Evolutionary conservation across 176 grass and related monocot genomes (phyloP).

Genomic region (Lolium rigidum): DNA sequence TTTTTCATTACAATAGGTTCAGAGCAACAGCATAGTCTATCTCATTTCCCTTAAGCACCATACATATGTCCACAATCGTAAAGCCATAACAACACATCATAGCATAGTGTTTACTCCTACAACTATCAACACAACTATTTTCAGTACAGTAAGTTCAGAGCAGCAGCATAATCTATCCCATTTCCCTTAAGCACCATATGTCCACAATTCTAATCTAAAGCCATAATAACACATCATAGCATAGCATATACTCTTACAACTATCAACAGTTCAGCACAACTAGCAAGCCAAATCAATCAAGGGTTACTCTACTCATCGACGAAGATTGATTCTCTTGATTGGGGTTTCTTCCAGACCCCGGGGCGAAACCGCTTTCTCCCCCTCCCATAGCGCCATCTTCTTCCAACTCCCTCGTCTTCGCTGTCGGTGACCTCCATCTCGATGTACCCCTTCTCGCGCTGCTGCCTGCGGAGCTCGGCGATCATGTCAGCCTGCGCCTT

Average conservation of each 20-base stretch:
- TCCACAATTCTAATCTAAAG: slow-evolving; percentile 11
- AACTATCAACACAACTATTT: not conserved
- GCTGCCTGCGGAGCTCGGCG: no score
- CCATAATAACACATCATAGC: not conserved
- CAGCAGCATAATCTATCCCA: slow-evolving; percentile 57
- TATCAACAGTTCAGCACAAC: no score
- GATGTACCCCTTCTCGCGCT: not conserved
- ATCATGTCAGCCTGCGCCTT: not conserved
- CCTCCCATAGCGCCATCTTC: not conserved
- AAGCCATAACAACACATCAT: not conserved
- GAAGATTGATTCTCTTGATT: not conserved
- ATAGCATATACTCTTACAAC: no score
- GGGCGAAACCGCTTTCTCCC: not conserved
- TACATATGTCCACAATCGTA: slow-evolving; percentile 32
- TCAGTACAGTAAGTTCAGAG: slow-evolving; percentile 6
- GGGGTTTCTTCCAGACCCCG: not conserved
- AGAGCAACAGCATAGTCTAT: slow-evolving; percentile 50
- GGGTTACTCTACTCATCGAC: not conserved
- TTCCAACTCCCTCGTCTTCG: not conserved
- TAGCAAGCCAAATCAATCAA: not conserved
- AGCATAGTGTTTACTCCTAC: not conserved
- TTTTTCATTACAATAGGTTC: slow-evolving; percentile 10
- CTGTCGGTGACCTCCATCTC: not conserved
- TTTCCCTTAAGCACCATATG: slow-evolving; percentile 46
- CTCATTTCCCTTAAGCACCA: slow-evolving; percentile 48